Evolutionary conservation across 116 monocot species (phyloP).

Genomic region (Posidonia oceanica): DNA sequence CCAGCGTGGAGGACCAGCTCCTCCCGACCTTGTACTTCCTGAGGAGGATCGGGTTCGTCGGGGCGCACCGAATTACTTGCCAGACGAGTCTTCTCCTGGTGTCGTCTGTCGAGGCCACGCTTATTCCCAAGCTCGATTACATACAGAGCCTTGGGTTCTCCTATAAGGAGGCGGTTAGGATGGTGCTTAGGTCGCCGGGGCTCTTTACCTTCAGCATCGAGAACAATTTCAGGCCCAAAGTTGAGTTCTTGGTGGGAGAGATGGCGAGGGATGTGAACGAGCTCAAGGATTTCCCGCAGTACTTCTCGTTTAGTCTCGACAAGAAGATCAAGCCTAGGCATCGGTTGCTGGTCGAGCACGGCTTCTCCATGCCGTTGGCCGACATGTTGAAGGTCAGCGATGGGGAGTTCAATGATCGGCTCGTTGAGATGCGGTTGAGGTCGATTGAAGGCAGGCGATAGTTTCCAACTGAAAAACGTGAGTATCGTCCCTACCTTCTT

Average conservation of each 20-base stretch:
- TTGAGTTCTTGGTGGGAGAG: conserved; percentile 30
- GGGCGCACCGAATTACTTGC: conserved; percentile 26
- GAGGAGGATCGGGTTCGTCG: conserved; percentile 45
- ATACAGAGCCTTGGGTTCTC: conserved; percentile 45
- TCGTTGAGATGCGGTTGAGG: conserved; percentile 28
- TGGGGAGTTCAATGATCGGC: conserved; percentile 34
- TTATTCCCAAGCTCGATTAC: conserved; percentile 74
- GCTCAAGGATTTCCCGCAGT: conserved; percentile 68
- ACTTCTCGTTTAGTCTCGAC: conserved; percentile 77
- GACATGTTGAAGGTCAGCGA: conserved; percentile 57
- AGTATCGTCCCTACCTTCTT: not conserved
- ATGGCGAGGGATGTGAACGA: conserved; percentile 57
- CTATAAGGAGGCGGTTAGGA: conserved; percentile 19
- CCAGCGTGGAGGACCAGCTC: conserved; percentile 47
- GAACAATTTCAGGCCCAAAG: conserved; percentile 63
- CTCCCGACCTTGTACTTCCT: conserved; percentile 54
- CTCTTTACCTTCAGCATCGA: conserved; percentile 66
- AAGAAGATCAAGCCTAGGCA: conserved; percentile 64
- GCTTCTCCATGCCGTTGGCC: conserved; percentile 24
- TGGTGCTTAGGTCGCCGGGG: conserved; percentile 51
- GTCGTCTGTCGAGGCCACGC: conserved; percentile 60
- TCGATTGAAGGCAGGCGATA: not conserved
- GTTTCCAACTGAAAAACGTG: not conserved
- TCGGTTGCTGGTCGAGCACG: conserved; percentile 26
- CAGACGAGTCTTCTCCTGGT: conserved; percentile 55